A percentile compares a stretch with the other conserved stretches of the same genome.
Conservation (phyloP, 2,329 filamentous ascomycete species). For the Penicillium sp. region DNA sequence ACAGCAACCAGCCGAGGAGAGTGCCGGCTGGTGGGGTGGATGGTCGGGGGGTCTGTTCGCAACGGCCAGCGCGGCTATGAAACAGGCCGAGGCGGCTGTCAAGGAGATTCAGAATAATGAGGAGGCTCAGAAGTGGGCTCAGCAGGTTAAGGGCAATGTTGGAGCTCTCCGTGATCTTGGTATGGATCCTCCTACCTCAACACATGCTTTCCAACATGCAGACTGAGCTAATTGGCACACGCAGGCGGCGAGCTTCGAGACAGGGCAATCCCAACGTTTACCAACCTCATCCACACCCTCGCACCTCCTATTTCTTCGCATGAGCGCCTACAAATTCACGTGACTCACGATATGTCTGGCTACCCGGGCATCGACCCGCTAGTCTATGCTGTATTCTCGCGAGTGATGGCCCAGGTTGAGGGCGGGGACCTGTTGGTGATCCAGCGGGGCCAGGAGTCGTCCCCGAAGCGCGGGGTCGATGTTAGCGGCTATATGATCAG, state of each 20-base stretch:
- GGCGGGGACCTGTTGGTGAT: slow-evolving; percentile 90
- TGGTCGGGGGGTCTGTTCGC: slow-evolving; percentile 62
- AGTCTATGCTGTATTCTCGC: slow-evolving; percentile 81
- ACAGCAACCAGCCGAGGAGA: slow-evolving; percentile 40
- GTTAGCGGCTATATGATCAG: slow-evolving; percentile 26
- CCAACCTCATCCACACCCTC: slow-evolving; percentile 85
- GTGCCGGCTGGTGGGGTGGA: slow-evolving; percentile 67
- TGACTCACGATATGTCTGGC: slow-evolving; percentile 86
- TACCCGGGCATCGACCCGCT: slow-evolving; percentile 91
- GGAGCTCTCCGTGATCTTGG: slow-evolving; percentile 66
- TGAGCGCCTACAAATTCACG: slow-evolving; percentile 93
- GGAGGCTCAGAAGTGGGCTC: slow-evolving; percentile 90
- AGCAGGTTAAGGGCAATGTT: slow-evolving; percentile 85
- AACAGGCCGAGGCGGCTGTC: slow-evolving; percentile 83
- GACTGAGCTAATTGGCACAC: neutral
- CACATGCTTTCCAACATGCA: neutral
- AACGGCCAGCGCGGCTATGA: slow-evolving; percentile 64
- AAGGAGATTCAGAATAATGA: slow-evolving; percentile 95
- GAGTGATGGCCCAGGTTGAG: slow-evolving; percentile 98
- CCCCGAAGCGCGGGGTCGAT: slow-evolving; percentile 54
- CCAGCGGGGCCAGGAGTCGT: slow-evolving; percentile 81
- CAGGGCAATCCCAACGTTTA: slow-evolving; percentile 86
- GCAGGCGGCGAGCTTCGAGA: slow-evolving; percentile 76
- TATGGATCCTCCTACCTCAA: slow-evolving; percentile 36
- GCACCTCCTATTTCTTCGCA: slow-evolving; percentile 94